Percentiles rank a stretch among this genome's conserved stretches.
Evolutionary conservation across 257 asterid species (phyloP).

Genomic region (Ballota nigra): DNA sequence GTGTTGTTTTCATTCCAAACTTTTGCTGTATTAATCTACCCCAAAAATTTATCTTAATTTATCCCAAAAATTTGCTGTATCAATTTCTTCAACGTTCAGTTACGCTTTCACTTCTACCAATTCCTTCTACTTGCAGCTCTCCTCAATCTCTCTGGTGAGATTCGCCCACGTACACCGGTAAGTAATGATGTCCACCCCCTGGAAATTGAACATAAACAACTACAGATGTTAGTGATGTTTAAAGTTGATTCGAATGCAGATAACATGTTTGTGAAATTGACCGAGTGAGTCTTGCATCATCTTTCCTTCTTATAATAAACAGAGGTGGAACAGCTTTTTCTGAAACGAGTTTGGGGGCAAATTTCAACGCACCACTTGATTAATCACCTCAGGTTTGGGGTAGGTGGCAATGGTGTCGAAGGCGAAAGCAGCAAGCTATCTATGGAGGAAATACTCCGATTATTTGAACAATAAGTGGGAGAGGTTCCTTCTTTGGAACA

Average conservation of each 20-base stretch:
- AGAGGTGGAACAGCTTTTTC: too few relatives aligned
- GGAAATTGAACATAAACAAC: neutral
- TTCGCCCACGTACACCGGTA: neutral
- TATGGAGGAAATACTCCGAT: constrained; percentile 91
- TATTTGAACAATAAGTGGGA: constrained; percentile 73
- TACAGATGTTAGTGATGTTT: too few relatives aligned
- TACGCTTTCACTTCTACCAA: neutral
- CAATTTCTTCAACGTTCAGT: too few relatives aligned
- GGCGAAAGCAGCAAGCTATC: constrained; percentile 52
- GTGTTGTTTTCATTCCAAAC: too few relatives aligned
- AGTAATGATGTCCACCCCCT: neutral
- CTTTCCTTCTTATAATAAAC: neutral
- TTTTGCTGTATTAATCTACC: too few relatives aligned
- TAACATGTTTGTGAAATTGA: constrained; percentile 31
- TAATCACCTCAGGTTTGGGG: constrained; percentile 18
- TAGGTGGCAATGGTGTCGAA: constrained; percentile 4
- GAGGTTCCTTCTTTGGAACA: constrained; percentile 84
- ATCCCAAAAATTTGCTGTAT: too few relatives aligned
- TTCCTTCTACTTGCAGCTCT: too few relatives aligned
- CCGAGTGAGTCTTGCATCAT: constrained; percentile 2
- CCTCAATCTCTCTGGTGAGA: neutral
- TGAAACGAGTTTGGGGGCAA: neutral
- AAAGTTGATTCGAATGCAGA: neutral
- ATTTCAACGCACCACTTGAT: neutral
- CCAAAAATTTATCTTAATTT: too few relatives aligned